Evolutionary conservation across 1,284 basidiomycete genomes (phyloP), one percentile per base, ranked within the genome.

Genomic region (Meira nashicola): DNA sequence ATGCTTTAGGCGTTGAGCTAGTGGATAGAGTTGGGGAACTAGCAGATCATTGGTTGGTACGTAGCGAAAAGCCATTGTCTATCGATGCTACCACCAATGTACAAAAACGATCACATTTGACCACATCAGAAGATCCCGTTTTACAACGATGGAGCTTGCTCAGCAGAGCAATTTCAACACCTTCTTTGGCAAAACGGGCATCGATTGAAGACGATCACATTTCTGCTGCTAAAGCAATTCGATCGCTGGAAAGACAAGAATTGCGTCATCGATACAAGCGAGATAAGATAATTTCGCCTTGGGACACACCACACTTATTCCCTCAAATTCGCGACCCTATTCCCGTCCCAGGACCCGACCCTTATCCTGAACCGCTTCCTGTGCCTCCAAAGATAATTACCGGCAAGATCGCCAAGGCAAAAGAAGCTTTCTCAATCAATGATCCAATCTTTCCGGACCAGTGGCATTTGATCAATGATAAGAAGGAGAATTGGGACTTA

Each of bases 1-100:
- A 79, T 2, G 80, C 82, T 1, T 83, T 97, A 8, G 87, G 87
- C 21, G 87, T 90, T 10, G 88, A 97, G 78, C 80, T 95, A 53
- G 88, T 97, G 54, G 91, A 94, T 73, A 86, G 84, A 64, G 87
- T 88, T 12, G 94, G 94, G 40, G 88, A 95, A 78, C 84, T 98
- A 10, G 76, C 78, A 2, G 83, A 92, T 59, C 84, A 89, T 78
- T 98, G 89, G 88, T 83, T 98, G 3, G 86, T 96, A n/a, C 84
- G 90, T 14, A 81, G 83, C 44, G 77, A 62, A 21, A 73, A 71
- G 55, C 23, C 25, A 19, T 39, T 59, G 14, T 37, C 39, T 17
- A 47, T 15, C 28, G 21, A n/a, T 21, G 17, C 46, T 12, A 14
- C 44, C n/a, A 49, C 33, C 19, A 19, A 15, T 2, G 5, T 28